These are phyloP conservation scores for Fragaria nilgerrensis DNA, from an alignment of 306 rosid genomes.

Conservation along the genomic window DNA sequence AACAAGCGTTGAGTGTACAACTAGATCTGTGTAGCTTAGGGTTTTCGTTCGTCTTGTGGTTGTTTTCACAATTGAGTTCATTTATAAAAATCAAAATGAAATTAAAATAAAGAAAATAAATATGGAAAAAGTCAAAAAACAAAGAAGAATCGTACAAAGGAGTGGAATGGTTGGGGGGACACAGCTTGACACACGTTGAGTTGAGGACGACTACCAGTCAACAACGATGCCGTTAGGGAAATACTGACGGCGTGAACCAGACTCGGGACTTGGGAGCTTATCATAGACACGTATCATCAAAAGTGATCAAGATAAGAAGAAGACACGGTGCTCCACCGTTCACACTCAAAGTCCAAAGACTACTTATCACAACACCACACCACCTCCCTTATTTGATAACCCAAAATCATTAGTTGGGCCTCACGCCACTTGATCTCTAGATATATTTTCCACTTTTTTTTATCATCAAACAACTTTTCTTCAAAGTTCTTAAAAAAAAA, in stretches of 20 bases:
- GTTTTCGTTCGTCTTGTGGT: not conserved
- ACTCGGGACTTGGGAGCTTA: not conserved
- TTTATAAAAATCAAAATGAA: no score
- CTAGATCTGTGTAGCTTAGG: no score
- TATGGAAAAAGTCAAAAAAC: not conserved
- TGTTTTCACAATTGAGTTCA: not conserved
- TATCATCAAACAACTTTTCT: not conserved
- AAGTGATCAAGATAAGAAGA: not conserved
- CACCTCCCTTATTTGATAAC: not conserved
- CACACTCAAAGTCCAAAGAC: not conserved
- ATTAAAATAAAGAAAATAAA: no score
- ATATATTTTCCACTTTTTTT: not conserved
- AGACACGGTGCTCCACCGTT: not conserved
- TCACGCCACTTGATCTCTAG: not conserved
- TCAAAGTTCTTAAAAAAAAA: no score
- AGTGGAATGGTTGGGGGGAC: not conserved
- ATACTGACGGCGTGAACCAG: not conserved
- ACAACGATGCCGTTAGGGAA: not conserved
- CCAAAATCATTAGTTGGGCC: not conserved
- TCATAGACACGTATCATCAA: not conserved
- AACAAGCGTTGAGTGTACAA: no score
- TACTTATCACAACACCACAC: not conserved
- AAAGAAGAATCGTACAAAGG: not conserved
- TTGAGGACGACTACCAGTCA: not conserved
- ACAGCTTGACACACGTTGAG: not conserved